Percentiles rank a stretch among this genome's conserved stretches.
Evolutionary conservation across 768 basidiomycete species (phyloP).

Genomic region (Chalciporus sphaerocephalus): DNA sequence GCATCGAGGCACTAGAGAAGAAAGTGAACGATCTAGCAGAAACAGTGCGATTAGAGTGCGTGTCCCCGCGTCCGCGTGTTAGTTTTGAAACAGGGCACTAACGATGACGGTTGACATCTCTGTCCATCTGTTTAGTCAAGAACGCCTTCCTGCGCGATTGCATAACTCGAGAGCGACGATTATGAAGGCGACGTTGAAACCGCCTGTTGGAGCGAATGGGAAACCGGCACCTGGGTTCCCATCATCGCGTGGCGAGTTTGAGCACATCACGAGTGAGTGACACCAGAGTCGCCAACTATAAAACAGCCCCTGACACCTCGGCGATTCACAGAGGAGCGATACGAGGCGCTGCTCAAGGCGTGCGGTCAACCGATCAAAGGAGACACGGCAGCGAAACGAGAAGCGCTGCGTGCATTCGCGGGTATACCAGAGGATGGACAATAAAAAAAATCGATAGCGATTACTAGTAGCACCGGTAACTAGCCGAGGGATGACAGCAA

Average conservation of each 20-base stretch:
- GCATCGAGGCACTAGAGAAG: constrained; percentile 34
- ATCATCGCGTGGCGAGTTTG: constrained; percentile 38
- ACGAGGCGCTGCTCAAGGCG: constrained; percentile 34
- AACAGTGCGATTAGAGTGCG: constrained; percentile 34
- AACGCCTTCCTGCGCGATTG: constrained; percentile 35
- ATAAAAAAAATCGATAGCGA: no score
- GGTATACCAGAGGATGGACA: constrained; percentile 31
- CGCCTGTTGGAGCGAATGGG: constrained; percentile 30
- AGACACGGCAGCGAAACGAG: constrained; percentile 38
- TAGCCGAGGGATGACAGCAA: not conserved
- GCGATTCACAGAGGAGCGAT: constrained; percentile 41
- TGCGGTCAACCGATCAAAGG: constrained; percentile 35
- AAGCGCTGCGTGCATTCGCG: constrained; percentile 35
- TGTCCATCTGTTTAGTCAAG: constrained; percentile 37
- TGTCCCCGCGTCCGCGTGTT: not conserved
- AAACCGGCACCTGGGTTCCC: constrained; percentile 38
- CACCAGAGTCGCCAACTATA: not conserved
- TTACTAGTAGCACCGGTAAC: not conserved
- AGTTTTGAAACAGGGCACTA: no score
- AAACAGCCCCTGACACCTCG: no score
- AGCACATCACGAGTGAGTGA: constrained; percentile 42
- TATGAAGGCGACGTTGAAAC: constrained; percentile 31
- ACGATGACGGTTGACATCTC: no score
- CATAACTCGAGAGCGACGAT: constrained; percentile 33
- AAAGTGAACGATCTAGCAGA: constrained; percentile 32